Conservation (phyloP, 164 flowering plant species). For the Stephania cephalantha region DNA sequence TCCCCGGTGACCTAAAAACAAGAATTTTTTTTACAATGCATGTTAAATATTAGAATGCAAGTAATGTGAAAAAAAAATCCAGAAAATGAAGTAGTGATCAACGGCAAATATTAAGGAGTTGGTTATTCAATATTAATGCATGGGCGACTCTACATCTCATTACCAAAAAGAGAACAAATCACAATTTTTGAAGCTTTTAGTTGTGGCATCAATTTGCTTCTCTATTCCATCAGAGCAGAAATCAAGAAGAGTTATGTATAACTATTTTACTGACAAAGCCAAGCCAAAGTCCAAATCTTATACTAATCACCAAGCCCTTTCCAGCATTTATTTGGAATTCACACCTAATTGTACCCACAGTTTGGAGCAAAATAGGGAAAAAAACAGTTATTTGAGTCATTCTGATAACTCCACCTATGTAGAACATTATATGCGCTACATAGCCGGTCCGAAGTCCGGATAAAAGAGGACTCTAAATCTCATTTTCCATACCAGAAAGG, state of each 20-base stretch:
- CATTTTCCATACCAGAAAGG: too few relatives aligned
- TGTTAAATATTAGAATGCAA: background rate
- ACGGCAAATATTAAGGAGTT: background rate
- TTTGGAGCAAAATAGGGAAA: background rate
- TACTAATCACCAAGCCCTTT: background rate
- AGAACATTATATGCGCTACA: too few relatives aligned
- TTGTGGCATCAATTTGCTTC: background rate
- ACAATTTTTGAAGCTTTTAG: background rate
- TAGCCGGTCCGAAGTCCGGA: too few relatives aligned
- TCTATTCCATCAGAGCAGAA: background rate
- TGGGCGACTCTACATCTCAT: background rate
- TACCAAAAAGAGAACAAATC: background rate
- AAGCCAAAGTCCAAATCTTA: background rate
- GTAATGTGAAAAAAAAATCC: background rate
- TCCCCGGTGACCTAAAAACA: conserved; percentile 44
- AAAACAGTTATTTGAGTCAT: background rate
- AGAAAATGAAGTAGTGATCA: background rate
- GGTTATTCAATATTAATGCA: background rate
- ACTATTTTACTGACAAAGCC: background rate
- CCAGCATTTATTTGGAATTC: background rate
- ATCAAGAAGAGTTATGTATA: background rate
- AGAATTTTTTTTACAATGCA: background rate
- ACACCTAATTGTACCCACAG: background rate
- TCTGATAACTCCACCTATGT: too few relatives aligned
- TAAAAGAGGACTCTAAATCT: too few relatives aligned